phyloP scores from a whole-genome alignment of 371 early-diverging fungal genomes.

The Mortierella sp. region DNA sequence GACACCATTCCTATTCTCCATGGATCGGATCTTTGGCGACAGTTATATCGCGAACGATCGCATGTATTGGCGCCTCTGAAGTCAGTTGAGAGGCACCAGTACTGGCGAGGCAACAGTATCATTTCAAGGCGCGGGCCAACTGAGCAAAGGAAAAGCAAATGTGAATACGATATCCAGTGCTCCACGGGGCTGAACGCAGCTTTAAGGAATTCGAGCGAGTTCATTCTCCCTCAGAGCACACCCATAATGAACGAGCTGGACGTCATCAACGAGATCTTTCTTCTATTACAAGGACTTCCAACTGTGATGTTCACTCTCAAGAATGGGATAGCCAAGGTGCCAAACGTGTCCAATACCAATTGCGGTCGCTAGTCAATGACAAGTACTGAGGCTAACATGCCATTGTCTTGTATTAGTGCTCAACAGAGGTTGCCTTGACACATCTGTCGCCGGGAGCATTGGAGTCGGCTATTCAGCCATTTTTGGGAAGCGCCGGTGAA shows the following conservation, averaged over 20 bases:
- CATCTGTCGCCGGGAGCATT: conserved; percentile 35
- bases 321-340: neutral
- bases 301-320: conserved; percentile 18
- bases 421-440: conserved; percentile 8
- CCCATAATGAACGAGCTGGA: conserved; percentile 43
- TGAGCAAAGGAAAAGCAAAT: neutral
- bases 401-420: conserved; percentile 3
- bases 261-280: conserved; percentile 34
- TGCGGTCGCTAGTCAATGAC: too few species aligned
- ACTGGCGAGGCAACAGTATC: conserved; percentile 16
- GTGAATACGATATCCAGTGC: conserved; percentile 19
- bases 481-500: conserved; percentile 13
- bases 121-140: neutral
- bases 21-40: conserved; percentile 5
- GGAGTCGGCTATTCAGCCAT: conserved; percentile 15
- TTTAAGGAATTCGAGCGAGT: conserved; percentile 1
- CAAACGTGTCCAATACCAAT: neutral
- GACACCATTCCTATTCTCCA: neutral
- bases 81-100: conserved; percentile 21
- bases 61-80: neutral
- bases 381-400: neutral
- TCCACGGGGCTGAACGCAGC: conserved; percentile 9
- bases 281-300: conserved; percentile 34
- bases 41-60: neutral
- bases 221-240: conserved; percentile 3